phyloP scores from a whole-genome alignment of 2,329 filamentous ascomycete genomes.

The Alternaria gaisen region DNA sequence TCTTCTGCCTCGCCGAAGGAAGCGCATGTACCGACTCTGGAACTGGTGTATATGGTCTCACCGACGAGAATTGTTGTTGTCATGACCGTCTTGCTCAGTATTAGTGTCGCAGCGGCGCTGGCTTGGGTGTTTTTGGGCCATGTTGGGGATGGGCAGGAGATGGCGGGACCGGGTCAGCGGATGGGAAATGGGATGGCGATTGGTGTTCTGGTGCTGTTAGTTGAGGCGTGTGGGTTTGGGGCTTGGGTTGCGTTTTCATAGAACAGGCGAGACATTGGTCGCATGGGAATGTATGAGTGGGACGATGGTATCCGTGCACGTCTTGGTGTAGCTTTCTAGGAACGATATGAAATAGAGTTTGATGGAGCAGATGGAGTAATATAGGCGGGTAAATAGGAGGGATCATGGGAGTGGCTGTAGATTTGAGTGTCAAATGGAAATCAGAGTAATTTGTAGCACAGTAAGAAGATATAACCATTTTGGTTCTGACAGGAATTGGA shows the following conservation, averaged over 20 bases:
- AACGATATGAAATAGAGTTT: too few relatives aligned
- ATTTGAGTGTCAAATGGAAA: too few relatives aligned
- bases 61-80: conserved; percentile 24
- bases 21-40: not conserved
- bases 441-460: too few relatives aligned
- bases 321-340: too few relatives aligned
- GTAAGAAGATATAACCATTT: too few relatives aligned
- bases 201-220: not conserved
- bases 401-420: too few relatives aligned
- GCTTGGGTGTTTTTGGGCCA: not conserved
- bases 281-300: too few relatives aligned
- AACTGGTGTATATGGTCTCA: conserved; percentile 18
- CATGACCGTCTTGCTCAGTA: conserved; percentile 23
- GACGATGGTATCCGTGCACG: too few relatives aligned
- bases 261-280: too few relatives aligned
- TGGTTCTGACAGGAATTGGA: too few relatives aligned
- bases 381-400: too few relatives aligned
- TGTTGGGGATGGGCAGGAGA: conserved; percentile 11
- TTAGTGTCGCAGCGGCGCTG: conserved; percentile 20
- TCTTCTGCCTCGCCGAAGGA: not conserved
- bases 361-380: too few relatives aligned
- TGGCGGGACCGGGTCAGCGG: not conserved
- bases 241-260: not conserved
- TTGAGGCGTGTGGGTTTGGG: not conserved
- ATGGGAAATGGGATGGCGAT: conserved; percentile 1